phyloP scores from a whole-genome alignment of 177 flowering plant species.

The Vitis hybrid region DNA sequence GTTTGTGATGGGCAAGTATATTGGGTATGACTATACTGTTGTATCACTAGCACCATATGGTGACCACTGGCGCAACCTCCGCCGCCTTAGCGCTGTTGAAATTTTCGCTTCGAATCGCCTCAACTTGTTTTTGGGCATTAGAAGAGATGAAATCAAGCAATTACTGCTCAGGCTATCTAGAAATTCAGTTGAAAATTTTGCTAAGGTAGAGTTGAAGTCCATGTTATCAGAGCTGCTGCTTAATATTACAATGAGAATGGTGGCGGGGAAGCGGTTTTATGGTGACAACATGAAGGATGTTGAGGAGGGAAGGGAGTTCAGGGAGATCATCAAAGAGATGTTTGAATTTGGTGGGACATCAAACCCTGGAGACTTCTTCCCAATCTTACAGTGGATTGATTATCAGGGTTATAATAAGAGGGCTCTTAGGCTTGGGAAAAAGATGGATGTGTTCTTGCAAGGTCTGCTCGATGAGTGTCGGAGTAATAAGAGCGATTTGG shows the following conservation, averaged over 20 bases:
- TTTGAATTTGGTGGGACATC: neutral
- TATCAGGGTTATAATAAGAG: constrained; percentile 25
- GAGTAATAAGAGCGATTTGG: no score
- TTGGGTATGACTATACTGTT: constrained; percentile 19
- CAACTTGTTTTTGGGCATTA: constrained; percentile 6
- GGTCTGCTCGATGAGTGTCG: constrained; percentile 10
- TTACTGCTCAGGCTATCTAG: constrained; percentile 7
- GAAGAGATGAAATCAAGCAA: constrained; percentile 15
- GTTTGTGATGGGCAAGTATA: constrained; percentile 1
- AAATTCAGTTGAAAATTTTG: neutral
- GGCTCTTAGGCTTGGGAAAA: constrained; percentile 6
- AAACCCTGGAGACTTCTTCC: constrained; percentile 13
- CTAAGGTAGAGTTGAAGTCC: constrained; percentile 23
- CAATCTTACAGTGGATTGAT: constrained; percentile 14
- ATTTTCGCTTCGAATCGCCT: constrained; percentile 30
- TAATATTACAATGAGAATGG: constrained; percentile 24
- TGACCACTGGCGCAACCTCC: constrained; percentile 30
- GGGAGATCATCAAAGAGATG: neutral
- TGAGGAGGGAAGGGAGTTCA: constrained; percentile 9
- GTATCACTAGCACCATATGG: constrained; percentile 21
- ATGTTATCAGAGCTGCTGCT: constrained; percentile 15
- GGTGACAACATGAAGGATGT: constrained; percentile 5
- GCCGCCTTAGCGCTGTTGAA: constrained; percentile 18
- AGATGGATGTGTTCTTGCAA: neutral
- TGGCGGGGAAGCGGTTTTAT: constrained; percentile 22